A percentile compares a stretch with the other conserved stretches of the same genome.
phyloP scores from a whole-genome alignment of 495 filamentous ascomycete genomes.

The Aspergillus panamensis region DNA sequence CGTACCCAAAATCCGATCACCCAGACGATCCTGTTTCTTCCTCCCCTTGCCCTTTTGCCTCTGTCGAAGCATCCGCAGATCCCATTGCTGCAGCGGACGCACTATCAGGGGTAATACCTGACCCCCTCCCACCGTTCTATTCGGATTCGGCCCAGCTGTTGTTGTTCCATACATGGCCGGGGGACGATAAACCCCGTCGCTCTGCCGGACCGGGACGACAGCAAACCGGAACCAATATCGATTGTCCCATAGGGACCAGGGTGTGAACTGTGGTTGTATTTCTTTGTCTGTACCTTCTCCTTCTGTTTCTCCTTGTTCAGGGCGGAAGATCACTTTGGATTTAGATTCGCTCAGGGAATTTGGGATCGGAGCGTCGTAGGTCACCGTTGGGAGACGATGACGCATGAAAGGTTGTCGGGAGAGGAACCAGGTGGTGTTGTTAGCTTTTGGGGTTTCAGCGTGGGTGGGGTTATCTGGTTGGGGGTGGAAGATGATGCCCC shows the following conservation, averaged over 20 bases:
- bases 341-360: background rate
- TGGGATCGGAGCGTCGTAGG: background rate
- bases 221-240: constrained; percentile 74
- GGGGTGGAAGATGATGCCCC: constrained; percentile 53
- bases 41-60: background rate
- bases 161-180: background rate
- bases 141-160: background rate
- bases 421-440: constrained; percentile 44
- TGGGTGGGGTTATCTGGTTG: constrained; percentile 25
- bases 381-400: constrained; percentile 19
- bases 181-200: background rate
- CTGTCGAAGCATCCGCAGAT: constrained; percentile 36
- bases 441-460: constrained; percentile 2
- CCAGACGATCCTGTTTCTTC: background rate
- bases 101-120: constrained; percentile 21
- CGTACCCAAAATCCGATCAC: background rate
- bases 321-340: background rate
- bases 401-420: constrained; percentile 49
- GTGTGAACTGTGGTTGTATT: constrained; percentile 8
- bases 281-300: no score
- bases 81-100: constrained; percentile 47
- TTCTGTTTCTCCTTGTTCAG: background rate
- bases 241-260: constrained; percentile 65
- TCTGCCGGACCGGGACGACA: constrained; percentile 1
- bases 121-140: background rate